Evolutionary conservation across 2,329 filamentous ascomycete species (phyloP).

Genomic region (Aspergillus texensis): DNA sequence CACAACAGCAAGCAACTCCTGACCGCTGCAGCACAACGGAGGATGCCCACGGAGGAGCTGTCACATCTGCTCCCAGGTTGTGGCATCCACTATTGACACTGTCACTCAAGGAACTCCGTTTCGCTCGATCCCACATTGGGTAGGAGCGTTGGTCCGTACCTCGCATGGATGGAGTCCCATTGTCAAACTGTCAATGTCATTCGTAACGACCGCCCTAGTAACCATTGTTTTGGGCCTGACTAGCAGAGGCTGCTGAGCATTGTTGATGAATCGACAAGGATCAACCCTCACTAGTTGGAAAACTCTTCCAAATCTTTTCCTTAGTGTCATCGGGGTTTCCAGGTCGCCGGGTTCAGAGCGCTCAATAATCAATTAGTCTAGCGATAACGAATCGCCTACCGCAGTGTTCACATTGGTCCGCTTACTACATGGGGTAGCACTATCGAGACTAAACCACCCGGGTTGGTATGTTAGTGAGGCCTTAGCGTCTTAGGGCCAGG

Average conservation of each 20-base stretch:
- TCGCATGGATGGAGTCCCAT: not conserved
- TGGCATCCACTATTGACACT: constrained; percentile 4
- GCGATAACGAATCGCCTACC: not conserved
- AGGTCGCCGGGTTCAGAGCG: constrained; percentile 14
- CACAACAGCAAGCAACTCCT: not conserved
- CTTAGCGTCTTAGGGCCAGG: constrained; percentile 1
- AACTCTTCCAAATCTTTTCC: constrained; percentile 18
- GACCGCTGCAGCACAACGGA: not conserved
- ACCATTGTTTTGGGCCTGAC: constrained; percentile 4
- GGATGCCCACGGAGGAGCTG: constrained; percentile 9
- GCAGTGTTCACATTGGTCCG: not conserved
- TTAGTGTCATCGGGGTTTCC: constrained; percentile 12
- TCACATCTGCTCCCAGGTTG: constrained; percentile 9
- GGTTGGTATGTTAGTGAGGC: not conserved
- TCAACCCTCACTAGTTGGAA: constrained; percentile 9
- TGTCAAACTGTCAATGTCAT: constrained; percentile 6
- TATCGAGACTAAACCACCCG: not conserved
- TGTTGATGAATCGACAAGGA: constrained; percentile 7
- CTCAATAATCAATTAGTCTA: not conserved
- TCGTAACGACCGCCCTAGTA: not conserved
- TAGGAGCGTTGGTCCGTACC: not conserved
- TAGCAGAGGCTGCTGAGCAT: constrained; percentile 8
- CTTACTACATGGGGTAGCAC: not conserved
- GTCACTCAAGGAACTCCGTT: not conserved
- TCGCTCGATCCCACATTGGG: not conserved